Evolutionary conservation across 768 basidiomycete species (phyloP).

Genomic region (Termitomyces sp.): DNA sequence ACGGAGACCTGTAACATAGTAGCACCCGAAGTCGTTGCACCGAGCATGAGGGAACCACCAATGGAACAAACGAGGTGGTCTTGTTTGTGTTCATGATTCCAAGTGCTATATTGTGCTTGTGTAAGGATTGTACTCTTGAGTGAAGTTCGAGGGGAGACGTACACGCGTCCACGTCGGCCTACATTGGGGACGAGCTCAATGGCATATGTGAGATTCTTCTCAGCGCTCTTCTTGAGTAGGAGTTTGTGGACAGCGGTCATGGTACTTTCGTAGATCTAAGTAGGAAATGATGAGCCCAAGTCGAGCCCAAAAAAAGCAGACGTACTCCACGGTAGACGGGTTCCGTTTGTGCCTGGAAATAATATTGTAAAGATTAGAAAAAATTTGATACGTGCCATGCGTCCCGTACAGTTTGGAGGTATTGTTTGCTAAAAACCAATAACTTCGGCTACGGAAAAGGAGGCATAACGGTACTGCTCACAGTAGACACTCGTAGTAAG

Average conservation of each 20-base stretch:
- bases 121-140: not conserved
- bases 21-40: slow-evolving; percentile 65
- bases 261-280: slow-evolving; percentile 80
- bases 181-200: slow-evolving; percentile 70
- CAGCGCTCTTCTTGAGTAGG: slow-evolving; percentile 59
- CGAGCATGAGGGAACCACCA: slow-evolving; percentile 86
- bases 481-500: slow-evolving; percentile 91
- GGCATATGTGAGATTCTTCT: slow-evolving; percentile 63
- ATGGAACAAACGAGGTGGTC: slow-evolving; percentile 97
- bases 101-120: slow-evolving; percentile 37
- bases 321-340: slow-evolving; percentile 66
- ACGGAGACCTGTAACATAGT: slow-evolving; percentile 46
- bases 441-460: not conserved
- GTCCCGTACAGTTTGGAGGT: slow-evolving; percentile 64
- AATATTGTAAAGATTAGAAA: not conserved
- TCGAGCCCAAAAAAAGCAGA: not conserved
- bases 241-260: slow-evolving; percentile 76
- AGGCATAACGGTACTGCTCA: slow-evolving; percentile 23
- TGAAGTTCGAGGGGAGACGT: slow-evolving; percentile 2
- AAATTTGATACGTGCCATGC: not conserved
- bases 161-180: slow-evolving; percentile 29
- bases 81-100: slow-evolving; percentile 78
- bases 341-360: slow-evolving; percentile 66
- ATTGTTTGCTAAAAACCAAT: slow-evolving; percentile 54
- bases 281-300: not conserved